These are phyloP conservation scores for Nicotiana obtusifolia DNA, from an alignment of 257 asterid species.

Conservation along the genomic window DNA sequence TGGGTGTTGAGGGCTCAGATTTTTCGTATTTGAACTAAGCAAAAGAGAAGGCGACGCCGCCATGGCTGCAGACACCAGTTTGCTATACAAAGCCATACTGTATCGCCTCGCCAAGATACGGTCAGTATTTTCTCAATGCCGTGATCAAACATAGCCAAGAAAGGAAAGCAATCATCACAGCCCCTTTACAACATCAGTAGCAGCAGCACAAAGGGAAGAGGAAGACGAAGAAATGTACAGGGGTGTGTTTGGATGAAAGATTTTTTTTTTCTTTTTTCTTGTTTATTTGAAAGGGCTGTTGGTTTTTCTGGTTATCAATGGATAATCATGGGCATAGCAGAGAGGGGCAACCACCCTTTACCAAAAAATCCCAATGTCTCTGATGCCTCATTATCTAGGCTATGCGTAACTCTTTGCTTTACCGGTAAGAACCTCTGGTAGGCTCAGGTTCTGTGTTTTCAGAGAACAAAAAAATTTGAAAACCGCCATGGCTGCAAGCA, in stretches of 20 bases:
- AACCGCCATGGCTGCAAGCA: neutral
- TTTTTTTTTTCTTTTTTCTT: slow-evolving; percentile 2
- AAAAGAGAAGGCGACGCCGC: slow-evolving; percentile 6
- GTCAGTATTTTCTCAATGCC: too few relatives aligned
- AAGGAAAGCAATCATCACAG: neutral
- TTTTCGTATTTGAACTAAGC: neutral
- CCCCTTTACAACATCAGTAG: neutral
- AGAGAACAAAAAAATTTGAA: neutral
- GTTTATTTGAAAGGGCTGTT: slow-evolving; percentile 11
- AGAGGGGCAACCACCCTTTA: slow-evolving; percentile 32
- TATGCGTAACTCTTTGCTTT: neutral
- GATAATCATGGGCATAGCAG: slow-evolving; percentile 19
- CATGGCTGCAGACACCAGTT: slow-evolving; percentile 35
- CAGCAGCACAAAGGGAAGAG: too few relatives aligned
- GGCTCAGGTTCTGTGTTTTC: slow-evolving; percentile 3
- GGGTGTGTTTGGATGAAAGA: too few relatives aligned
- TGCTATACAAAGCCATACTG: neutral
- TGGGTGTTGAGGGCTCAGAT: slow-evolving; percentile 8
- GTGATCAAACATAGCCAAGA: too few relatives aligned
- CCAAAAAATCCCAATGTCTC: slow-evolving; percentile 5
- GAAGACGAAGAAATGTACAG: too few relatives aligned
- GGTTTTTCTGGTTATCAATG: neutral
- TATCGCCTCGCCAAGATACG: too few relatives aligned
- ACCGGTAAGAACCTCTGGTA: too few relatives aligned
- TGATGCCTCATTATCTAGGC: neutral